Conservation (phyloP, 306 rosid genomes). For the Rosa lucieae region DNA sequence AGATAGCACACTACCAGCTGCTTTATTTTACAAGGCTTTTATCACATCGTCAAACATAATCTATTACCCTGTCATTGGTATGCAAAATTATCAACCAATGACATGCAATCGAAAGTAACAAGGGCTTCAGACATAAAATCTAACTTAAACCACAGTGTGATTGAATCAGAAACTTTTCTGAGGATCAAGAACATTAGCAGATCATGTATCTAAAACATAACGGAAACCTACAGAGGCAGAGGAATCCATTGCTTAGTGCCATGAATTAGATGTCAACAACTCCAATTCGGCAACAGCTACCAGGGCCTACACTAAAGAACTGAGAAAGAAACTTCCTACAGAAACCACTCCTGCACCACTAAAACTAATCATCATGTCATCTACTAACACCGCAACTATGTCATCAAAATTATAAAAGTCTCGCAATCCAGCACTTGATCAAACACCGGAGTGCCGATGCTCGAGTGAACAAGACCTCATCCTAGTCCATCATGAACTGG, state of each 20-base stretch:
- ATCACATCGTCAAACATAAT: neutral
- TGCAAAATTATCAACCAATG: neutral
- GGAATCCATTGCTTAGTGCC: neutral
- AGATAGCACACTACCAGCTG: neutral
- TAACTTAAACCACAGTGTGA: neutral
- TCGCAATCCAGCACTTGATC: conserved; percentile 4
- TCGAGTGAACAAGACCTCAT: neutral
- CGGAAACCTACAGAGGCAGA: neutral
- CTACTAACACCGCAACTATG: neutral
- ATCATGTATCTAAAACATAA: neutral
- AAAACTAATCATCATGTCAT: neutral
- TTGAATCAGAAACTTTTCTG: neutral
- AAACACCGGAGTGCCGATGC: neutral
- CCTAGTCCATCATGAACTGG: neutral
- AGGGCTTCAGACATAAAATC: neutral
- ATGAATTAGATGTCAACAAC: neutral
- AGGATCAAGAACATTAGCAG: neutral
- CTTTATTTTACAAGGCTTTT: neutral
- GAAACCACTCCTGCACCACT: neutral
- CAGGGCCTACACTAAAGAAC: conserved; percentile 2
- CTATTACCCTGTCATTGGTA: neutral
- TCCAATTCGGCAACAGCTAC: neutral
- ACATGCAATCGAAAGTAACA: neutral
- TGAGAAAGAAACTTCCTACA: neutral
- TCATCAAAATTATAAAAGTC: neutral